phyloP scores from a whole-genome alignment of 192 early-diverging fungal genomes.

The Geranomyces michiganensis region DNA sequence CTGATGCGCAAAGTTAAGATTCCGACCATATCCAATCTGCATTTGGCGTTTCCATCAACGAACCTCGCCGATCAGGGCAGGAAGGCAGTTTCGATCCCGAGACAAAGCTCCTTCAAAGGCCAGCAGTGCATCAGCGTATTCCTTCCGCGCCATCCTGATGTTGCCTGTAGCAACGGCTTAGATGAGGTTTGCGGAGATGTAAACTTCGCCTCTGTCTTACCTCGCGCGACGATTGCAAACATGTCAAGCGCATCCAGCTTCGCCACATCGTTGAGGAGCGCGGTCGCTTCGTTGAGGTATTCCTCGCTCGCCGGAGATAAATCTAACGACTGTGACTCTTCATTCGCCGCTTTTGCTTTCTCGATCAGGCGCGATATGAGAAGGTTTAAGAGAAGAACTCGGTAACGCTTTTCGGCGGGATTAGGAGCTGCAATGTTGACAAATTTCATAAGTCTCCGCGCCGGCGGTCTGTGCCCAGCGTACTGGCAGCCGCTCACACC shows the following conservation, averaged over 20 bases:
- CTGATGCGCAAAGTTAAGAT: slow-evolving; percentile 17
- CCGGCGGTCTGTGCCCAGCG: too few species aligned
- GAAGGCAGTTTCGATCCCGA: slow-evolving; percentile 43
- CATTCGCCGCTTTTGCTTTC: slow-evolving; percentile 49
- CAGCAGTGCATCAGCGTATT: slow-evolving; percentile 58
- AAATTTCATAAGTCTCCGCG: too few species aligned
- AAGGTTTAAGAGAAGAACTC: slow-evolving; percentile 69
- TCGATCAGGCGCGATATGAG: slow-evolving; percentile 79
- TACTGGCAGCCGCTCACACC: not conserved
- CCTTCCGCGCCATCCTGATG: slow-evolving; percentile 54
- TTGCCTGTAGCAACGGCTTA: slow-evolving; percentile 44
- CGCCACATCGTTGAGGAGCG: slow-evolving; percentile 76
- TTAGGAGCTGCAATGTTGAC: not conserved
- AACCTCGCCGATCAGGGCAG: slow-evolving; percentile 66
- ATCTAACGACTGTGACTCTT: not conserved
- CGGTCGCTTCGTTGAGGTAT: slow-evolving; percentile 69
- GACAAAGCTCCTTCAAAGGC: slow-evolving; percentile 55
- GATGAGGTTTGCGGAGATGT: not conserved
- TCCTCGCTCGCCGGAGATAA: slow-evolving; percentile 34
- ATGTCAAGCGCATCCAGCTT: slow-evolving; percentile 69
- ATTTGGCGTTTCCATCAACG: too few species aligned
- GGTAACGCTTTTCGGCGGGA: slow-evolving; percentile 13
- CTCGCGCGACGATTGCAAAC: slow-evolving; percentile 75
- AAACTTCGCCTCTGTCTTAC: slow-evolving; percentile 21
- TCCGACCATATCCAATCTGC: not conserved